Conservation (phyloP, 2,329 filamentous ascomycete genomes). For the Colletotrichum sp. region DNA sequence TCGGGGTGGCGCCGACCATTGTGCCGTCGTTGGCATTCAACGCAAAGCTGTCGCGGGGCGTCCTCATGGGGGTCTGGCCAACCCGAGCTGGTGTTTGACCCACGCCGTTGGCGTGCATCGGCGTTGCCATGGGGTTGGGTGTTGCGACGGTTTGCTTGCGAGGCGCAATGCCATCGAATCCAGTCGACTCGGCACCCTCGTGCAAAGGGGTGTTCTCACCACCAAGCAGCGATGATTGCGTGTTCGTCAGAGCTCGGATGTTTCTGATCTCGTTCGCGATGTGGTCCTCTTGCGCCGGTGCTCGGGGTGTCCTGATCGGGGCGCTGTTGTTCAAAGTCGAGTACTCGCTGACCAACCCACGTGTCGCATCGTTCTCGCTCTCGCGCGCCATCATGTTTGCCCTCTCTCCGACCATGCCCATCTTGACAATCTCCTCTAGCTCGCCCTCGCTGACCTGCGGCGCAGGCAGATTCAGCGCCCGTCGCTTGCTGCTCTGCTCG, state of each 20-base stretch:
- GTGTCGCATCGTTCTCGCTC: slow-evolving; percentile 84
- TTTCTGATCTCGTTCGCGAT: slow-evolving; percentile 97
- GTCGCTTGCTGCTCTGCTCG: slow-evolving; percentile 93
- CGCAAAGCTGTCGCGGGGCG: slow-evolving; percentile 85
- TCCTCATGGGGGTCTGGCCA: slow-evolving; percentile 85
- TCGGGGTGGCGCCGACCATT: slow-evolving; percentile 75
- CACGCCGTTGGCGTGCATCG: slow-evolving; percentile 68
- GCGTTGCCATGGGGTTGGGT: slow-evolving; percentile 94
- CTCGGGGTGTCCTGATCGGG: slow-evolving; percentile 90
- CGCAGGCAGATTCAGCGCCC: slow-evolving; percentile 80
- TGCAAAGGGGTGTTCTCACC: slow-evolving; percentile 92
- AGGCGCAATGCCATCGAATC: slow-evolving; percentile 85
- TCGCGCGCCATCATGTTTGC: slow-evolving; percentile 77
- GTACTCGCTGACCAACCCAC: slow-evolving; percentile 88
- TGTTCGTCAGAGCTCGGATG: slow-evolving; percentile 89
- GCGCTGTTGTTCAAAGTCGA: slow-evolving; percentile 79
- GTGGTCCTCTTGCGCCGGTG: slow-evolving; percentile 90
- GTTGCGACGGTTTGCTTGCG: slow-evolving; percentile 84
- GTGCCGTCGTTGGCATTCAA: slow-evolving; percentile 77
- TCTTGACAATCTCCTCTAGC: slow-evolving; percentile 97
- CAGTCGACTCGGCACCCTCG: slow-evolving; percentile 82
- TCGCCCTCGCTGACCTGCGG: slow-evolving; percentile 94
- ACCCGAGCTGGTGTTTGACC: slow-evolving; percentile 72
- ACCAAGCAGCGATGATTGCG: slow-evolving; percentile 89
- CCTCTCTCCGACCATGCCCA: slow-evolving; percentile 92